These are phyloP conservation scores for Penicillium canariense DNA, from an alignment of 495 filamentous ascomycete genomes.

Conservation along the genomic window DNA sequence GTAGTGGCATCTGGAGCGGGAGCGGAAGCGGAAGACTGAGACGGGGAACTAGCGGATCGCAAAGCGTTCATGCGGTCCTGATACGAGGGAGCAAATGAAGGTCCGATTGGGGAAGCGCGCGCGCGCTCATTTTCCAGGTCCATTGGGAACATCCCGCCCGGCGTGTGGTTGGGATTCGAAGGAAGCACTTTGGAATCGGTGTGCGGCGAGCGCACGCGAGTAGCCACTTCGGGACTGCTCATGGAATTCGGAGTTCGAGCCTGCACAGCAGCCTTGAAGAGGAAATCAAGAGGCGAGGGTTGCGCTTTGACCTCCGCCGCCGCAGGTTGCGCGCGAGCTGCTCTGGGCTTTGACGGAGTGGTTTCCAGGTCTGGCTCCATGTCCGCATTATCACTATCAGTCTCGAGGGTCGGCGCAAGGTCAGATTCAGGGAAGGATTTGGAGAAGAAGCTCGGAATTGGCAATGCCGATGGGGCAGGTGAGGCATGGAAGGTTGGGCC, in stretches of 20 bases:
- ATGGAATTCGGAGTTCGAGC: conserved; percentile 46
- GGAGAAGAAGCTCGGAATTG: conserved; percentile 89
- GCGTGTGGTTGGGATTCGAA: conserved; percentile 32
- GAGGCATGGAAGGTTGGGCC: conserved; percentile 95
- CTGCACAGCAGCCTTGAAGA: conserved; percentile 82
- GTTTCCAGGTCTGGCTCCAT: conserved; percentile 32
- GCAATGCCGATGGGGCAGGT: conserved; percentile 87
- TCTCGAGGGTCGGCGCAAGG: conserved; percentile 35
- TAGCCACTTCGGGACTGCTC: conserved; percentile 44
- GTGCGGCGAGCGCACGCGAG: conserved; percentile 35
- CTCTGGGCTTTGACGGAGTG: conserved; percentile 43
- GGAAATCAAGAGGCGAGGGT: conserved; percentile 79
- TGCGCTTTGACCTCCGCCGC: conserved; percentile 37
- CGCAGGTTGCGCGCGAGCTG: conserved; percentile 21
- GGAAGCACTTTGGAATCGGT: conserved; percentile 30
- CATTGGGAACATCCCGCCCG: conserved; percentile 59
- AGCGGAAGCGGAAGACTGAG: conserved; percentile 8
- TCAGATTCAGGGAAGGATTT: conserved; percentile 66
- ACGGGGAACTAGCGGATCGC: conserved; percentile 30
- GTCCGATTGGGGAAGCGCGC: conserved; percentile 51
- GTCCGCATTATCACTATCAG: conserved; percentile 39
- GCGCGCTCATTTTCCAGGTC: conserved; percentile 57
- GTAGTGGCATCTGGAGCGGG: conserved; percentile 18
- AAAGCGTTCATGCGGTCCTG: conserved; percentile 62
- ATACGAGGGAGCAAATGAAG: conserved; percentile 66